A percentile compares a stretch with the other conserved stretches of the same genome.
These are phyloP conservation scores for Sphaerulina populicola DNA, from an alignment of 2,329 filamentous ascomycete species.

Conservation along the genomic window DNA sequence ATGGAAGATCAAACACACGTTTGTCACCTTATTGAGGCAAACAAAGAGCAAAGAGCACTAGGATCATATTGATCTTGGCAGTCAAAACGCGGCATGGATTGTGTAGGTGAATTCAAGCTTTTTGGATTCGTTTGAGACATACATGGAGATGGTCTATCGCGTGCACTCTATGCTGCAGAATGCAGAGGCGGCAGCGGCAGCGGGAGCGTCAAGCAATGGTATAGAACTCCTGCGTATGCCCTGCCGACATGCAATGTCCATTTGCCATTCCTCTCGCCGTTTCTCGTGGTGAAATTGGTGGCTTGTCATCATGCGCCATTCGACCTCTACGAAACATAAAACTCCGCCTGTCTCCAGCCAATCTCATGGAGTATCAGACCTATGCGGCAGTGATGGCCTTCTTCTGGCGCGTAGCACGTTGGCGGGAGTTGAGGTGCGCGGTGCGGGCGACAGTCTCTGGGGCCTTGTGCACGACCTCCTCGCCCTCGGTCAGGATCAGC, in stretches of 20 bases:
- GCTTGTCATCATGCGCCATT: background rate
- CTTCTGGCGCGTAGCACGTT: conserved; percentile 65
- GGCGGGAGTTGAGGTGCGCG: conserved; percentile 71
- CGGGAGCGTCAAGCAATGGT: background rate
- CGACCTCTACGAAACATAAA: background rate
- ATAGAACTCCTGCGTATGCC: background rate
- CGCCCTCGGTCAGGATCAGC: conserved; percentile 95
- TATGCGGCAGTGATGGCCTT: conserved; percentile 48
- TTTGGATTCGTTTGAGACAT: background rate
- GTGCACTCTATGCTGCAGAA: background rate
- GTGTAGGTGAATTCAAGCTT: background rate
- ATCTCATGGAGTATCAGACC: background rate
- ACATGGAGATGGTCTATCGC: too few relatives aligned
- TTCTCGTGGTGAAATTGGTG: background rate
- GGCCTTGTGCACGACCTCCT: conserved; percentile 92
- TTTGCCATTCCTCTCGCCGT: background rate
- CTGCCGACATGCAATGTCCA: background rate
- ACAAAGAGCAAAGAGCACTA: too few relatives aligned
- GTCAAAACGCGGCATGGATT: background rate
- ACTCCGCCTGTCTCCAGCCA: background rate
- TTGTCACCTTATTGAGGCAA: too few relatives aligned
- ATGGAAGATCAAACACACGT: background rate
- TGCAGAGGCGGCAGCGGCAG: background rate
- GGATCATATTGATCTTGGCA: too few relatives aligned
- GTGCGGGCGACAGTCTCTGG: conserved; percentile 56